phyloP scores from a whole-genome alignment of 129 eudicot species.

The Dittrichia graveolens region DNA sequence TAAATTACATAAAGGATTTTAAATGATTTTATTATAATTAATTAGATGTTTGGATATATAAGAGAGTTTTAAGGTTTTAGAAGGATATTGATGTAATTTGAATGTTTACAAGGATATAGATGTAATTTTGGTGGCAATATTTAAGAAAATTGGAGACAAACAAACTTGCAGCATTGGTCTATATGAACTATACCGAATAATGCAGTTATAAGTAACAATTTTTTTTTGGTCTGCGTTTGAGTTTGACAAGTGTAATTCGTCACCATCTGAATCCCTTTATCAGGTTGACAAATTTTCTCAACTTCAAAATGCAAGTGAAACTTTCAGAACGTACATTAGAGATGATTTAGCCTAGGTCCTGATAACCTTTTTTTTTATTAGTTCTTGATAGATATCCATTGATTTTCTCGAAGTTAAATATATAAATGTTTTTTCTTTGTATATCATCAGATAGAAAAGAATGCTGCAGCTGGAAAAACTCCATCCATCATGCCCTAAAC shows the following conservation, averaged over 20 bases:
- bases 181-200: constrained; percentile 84
- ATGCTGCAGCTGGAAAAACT: constrained; percentile 99
- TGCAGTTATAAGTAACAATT: constrained; percentile 71
- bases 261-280: constrained; percentile 1
- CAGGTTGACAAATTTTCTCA: constrained; percentile 98
- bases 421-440: not conserved
- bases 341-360: constrained; percentile 94
- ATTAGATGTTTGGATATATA: too few species aligned
- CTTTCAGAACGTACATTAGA: constrained; percentile 95
- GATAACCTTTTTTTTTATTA: constrained; percentile 2
- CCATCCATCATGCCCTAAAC: constrained; percentile 78
- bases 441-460: constrained; percentile 91
- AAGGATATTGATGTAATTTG: too few species aligned
- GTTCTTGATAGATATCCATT: not conserved
- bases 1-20: too few species aligned
- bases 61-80: too few species aligned
- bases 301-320: constrained; percentile 97
- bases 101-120: too few species aligned
- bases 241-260: not conserved
- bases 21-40: too few species aligned
- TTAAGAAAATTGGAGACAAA: constrained; percentile 96
- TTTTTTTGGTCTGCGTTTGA: not conserved
- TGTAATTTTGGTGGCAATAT: too few species aligned
- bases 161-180: constrained; percentile 96
- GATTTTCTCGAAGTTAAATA: not conserved